Percentiles rank a stretch among this genome's conserved stretches.
Evolutionary conservation across 441 rosid species (phyloP).

Genomic region (Populus hybrid): DNA sequence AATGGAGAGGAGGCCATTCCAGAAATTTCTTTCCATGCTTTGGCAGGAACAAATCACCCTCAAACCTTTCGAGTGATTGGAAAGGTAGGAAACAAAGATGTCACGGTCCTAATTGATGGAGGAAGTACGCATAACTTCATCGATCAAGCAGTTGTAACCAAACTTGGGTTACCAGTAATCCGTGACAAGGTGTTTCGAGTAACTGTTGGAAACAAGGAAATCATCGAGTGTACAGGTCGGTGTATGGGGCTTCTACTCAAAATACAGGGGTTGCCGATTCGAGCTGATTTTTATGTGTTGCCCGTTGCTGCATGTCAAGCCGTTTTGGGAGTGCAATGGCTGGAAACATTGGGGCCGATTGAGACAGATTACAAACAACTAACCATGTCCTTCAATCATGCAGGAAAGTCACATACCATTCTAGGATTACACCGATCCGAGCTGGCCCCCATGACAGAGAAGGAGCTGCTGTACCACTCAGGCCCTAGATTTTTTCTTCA

Average conservation of each 20-base stretch:
- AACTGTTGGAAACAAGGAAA: background rate
- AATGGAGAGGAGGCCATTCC: no score
- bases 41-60: fast-evolving
- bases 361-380: background rate
- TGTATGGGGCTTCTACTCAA: background rate
- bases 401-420: background rate
- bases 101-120: background rate
- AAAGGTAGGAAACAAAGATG: background rate
- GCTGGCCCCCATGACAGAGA: background rate
- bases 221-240: background rate
- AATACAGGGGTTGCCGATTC: background rate
- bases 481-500: no score
- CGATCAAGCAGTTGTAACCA: no score
- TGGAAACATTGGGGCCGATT: background rate
- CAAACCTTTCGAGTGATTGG: background rate
- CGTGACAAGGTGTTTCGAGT: background rate
- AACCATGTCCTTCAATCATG: background rate
- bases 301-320: background rate
- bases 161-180: no score
- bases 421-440: fast-evolving
- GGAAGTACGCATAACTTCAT: no score
- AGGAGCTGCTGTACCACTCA: no score
- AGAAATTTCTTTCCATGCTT: background rate
- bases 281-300: background rate
- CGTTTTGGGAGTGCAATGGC: background rate